A percentile compares a stretch with the other conserved stretches of the same genome.
Conservation (phyloP, 2,329 filamentous ascomycete species). For the Grosmannia serpens region DNA sequence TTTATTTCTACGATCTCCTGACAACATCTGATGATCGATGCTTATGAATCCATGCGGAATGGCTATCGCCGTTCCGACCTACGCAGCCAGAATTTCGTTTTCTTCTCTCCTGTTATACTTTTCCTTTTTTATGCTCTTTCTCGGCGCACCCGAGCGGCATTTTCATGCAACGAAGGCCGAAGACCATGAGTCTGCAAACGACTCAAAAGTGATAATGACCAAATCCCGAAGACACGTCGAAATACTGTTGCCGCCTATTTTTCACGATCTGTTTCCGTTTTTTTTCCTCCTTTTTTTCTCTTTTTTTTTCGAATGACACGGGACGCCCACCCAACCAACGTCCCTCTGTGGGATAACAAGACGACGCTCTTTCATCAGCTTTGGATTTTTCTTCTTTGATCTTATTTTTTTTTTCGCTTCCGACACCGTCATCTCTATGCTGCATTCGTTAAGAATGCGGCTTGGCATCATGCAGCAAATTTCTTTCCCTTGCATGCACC, state of each 20-base stretch:
- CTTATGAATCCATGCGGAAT: background rate
- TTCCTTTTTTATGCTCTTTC: background rate
- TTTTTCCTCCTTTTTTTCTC: slow-evolving; percentile 1
- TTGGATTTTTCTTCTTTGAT: background rate
- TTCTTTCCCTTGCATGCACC: background rate
- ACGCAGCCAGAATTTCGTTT: background rate
- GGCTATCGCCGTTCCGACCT: background rate
- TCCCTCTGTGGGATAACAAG: background rate
- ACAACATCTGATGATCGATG: background rate
- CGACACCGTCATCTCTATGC: background rate
- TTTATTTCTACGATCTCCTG: background rate
- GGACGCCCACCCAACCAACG: slow-evolving; percentile 9
- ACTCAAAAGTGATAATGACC: slow-evolving; percentile 11
- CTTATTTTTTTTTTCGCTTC: background rate
- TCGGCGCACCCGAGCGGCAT: background rate
- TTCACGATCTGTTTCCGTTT: slow-evolving; percentile 5
- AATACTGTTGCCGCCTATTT: slow-evolving; percentile 10
- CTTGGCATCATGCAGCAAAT: background rate
- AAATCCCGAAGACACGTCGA: slow-evolving; percentile 3
- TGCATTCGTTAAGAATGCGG: background rate
- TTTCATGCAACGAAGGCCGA: background rate
- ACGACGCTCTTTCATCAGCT: background rate
- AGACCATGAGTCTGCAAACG: background rate
- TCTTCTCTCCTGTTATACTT: background rate
- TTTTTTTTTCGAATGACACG: slow-evolving; percentile 5